Base-by-base conservation (phyloP, 495 filamentous ascomycete genomes). In the Aspergillus bertholletiae region DNA sequence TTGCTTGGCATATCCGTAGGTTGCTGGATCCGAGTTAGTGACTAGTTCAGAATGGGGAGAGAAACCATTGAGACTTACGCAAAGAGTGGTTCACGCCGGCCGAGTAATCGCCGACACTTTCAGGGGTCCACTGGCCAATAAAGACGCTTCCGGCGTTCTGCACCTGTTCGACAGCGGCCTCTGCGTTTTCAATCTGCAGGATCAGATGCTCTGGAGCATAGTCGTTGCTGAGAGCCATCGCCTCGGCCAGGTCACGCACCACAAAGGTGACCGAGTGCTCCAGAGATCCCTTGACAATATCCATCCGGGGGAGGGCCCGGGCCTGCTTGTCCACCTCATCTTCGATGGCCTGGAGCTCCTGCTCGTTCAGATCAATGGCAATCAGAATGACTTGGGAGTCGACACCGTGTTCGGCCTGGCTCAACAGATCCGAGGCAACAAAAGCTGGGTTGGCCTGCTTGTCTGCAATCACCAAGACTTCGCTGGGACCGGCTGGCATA, bases 141-240 rank as follows among this genome's bases (percentile, higher is more conserved):
- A 98, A 98, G 13, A 98, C 91, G 68, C 89, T 95, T 1, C 94
- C 94, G 8, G 94, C 94, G 57, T 97, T 96, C 74, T 91, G 76
- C n/a, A 98, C 92, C 60, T 85, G 68, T 15, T 84, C 83, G 2
- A 96, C 88, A 8, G 84, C 77, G 37, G 79, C 71, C 65, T 86
- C 82, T 24, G 94, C 84, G 49, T 89, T 77, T 59, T 85, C 75
- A 21, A 97, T 71, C 73, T 97, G 94, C 24, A 98, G 76, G 61
- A 98, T 98, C 68, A 98, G 71, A 71, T 98, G 94, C 77, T 98
- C 94, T 0, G 94, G 94, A n/a, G 94, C 94, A 63, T 98, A 98
- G 13, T 85, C 77, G 69, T 98, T 98, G 79, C 89, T 94, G 59
- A 95, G 79, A 20, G 63, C 67, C 85, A 98, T 87, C 0, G 92